These are phyloP conservation scores for Lachnellula subtilissima DNA, from an alignment of 2,329 filamentous ascomycete species.

Conservation along the genomic window DNA sequence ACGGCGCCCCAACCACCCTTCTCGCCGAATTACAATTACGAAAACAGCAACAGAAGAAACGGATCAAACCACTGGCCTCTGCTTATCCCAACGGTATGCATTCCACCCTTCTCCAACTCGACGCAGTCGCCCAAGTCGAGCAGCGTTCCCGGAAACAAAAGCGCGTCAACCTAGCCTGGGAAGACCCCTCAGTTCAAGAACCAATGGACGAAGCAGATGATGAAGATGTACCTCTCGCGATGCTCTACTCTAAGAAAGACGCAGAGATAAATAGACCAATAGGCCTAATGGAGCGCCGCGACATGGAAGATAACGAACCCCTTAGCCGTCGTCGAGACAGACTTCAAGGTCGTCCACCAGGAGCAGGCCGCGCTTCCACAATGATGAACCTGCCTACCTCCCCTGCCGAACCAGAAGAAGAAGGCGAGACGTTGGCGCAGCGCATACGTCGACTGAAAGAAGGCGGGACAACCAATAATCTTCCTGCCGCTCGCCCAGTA, in stretches of 20 bases:
- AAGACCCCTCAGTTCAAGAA: constrained; percentile 54
- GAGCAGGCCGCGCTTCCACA: constrained; percentile 22
- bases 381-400: constrained; percentile 26
- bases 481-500: constrained; percentile 44
- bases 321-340: constrained; percentile 30
- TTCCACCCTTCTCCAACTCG: constrained; percentile 82
- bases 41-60: constrained; percentile 79
- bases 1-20: constrained; percentile 79
- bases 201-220: constrained; percentile 53
- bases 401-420: constrained; percentile 34
- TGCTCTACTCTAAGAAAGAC: constrained; percentile 61
- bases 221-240: constrained; percentile 81
- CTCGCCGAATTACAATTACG: constrained; percentile 88
- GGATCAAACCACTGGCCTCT: constrained; percentile 64
- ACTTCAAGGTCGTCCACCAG: constrained; percentile 23
- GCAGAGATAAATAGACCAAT: constrained; percentile 58
- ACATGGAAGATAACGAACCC: constrained; percentile 90
- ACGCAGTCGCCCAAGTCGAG: constrained; percentile 83
- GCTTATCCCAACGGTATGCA: constrained; percentile 73
- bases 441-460: constrained; percentile 60
- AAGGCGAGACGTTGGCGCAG: constrained; percentile 63
- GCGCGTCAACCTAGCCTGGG: constrained; percentile 86
- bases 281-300: constrained; percentile 73
- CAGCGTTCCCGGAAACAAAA: constrained; percentile 68
- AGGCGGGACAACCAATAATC: constrained; percentile 36